Evolutionary conservation across 805 yeast species (phyloP).

Genomic region (Zygotorulaspora danielsina): DNA sequence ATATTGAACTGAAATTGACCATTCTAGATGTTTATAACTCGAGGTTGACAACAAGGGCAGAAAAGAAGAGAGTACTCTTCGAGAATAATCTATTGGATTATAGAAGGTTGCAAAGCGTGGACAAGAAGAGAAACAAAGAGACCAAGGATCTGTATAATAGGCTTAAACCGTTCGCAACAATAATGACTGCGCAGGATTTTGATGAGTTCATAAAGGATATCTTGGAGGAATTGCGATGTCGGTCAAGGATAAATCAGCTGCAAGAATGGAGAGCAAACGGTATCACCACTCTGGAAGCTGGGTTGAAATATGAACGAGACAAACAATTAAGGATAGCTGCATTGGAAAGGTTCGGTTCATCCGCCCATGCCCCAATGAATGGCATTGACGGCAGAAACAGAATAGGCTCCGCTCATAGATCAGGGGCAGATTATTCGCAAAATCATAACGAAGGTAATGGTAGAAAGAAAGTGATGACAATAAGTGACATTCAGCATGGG

Average conservation of each 20-base stretch:
- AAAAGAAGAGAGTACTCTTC: conserved; percentile 77
- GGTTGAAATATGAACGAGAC: conserved; percentile 83
- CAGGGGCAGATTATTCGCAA: conserved; percentile 27
- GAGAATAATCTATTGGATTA: conserved; percentile 79
- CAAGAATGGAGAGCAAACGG: conserved; percentile 95
- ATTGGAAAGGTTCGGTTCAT: conserved; percentile 48
- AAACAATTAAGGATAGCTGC: conserved; percentile 63
- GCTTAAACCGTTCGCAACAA: conserved; percentile 73
- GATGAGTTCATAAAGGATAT: conserved; percentile 69
- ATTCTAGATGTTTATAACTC: conserved; percentile 87
- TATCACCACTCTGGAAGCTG: conserved; percentile 75
- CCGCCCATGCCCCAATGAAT: conserved; percentile 25
- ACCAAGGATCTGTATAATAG: conserved; percentile 76
- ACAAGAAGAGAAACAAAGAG: conserved; percentile 82
- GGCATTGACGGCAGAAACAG: conserved; percentile 29
- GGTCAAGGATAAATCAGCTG: conserved; percentile 79
- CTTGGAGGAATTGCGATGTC: conserved; percentile 68
- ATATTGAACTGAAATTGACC: conserved; percentile 83
- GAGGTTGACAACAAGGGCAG: conserved; percentile 86
- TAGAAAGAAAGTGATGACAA: conserved; percentile 44
- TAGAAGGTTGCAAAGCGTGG: conserved; percentile 71
- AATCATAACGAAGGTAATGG: conserved; percentile 27
- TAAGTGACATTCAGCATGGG: conserved; percentile 68
- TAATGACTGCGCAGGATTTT: conserved; percentile 79
- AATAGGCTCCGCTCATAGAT: conserved; percentile 28